Evolutionary conservation across 495 filamentous ascomycete genomes (phyloP).

Genomic region (Apodospora peruviana): DNA sequence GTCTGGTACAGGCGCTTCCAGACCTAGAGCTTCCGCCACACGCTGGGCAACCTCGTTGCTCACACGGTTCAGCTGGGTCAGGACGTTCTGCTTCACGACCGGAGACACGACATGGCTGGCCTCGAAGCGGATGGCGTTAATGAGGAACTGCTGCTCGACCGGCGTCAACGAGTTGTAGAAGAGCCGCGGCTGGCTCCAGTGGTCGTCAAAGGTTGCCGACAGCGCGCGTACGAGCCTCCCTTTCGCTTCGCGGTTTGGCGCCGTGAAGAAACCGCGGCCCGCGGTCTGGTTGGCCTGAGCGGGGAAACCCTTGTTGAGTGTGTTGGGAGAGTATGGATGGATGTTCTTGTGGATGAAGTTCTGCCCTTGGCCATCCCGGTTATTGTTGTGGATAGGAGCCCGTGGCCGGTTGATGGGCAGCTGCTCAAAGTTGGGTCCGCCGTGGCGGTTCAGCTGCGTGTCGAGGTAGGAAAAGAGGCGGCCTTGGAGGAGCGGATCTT

Average conservation of each 20-base stretch:
- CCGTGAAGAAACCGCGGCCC: conserved; percentile 70
- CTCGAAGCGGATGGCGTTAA: conserved; percentile 78
- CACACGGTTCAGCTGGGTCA: conserved; percentile 66
- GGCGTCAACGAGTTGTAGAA: conserved; percentile 71
- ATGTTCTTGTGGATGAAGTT: conserved; percentile 50
- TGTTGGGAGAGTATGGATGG: conserved; percentile 58
- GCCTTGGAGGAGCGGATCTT: conserved; percentile 69
- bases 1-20: conserved; percentile 54
- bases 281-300: conserved; percentile 63
- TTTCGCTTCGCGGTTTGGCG: conserved; percentile 49
- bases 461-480: conserved; percentile 73
- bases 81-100: conserved; percentile 56
- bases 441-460: conserved; percentile 67
- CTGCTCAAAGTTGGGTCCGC: conserved; percentile 72
- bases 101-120: conserved; percentile 51
- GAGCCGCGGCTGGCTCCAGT: conserved; percentile 70
- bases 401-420: conserved; percentile 67
- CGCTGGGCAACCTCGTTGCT: conserved; percentile 63
- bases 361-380: conserved; percentile 58
- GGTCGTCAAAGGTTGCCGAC: conserved; percentile 64
- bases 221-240: conserved; percentile 53
- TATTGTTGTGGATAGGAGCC: conserved; percentile 66
- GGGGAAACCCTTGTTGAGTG: conserved; percentile 59
- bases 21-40: conserved; percentile 57
- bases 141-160: conserved; percentile 68